These are phyloP conservation scores for Rhodotorula diobovata DNA, from an alignment of 768 basidiomycete genomes.

Conservation along the genomic window DNA sequence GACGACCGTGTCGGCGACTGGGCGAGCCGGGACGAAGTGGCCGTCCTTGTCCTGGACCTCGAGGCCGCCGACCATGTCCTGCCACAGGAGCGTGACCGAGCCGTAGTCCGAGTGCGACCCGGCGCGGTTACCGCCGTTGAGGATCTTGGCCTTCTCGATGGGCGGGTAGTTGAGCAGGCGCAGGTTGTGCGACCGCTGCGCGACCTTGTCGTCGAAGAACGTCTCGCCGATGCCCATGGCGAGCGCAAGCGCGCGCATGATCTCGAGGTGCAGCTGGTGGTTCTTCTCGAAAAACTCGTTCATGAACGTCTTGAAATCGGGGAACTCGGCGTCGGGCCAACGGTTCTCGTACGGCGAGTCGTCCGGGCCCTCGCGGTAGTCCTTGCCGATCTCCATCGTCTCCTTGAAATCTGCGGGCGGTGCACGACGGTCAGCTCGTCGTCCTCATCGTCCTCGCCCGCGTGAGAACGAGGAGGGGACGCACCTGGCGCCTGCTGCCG, in stretches of 20 bases:
- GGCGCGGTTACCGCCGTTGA: slow-evolving; percentile 69
- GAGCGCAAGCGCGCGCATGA: slow-evolving; percentile 82
- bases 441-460: fast-evolving
- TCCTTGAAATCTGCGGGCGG: slow-evolving; percentile 49
- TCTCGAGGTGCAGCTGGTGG: slow-evolving; percentile 57
- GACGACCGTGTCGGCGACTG: slow-evolving; percentile 45
- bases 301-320: slow-evolving; percentile 67
- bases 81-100: slow-evolving; percentile 55
- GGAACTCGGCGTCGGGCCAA: slow-evolving; percentile 66
- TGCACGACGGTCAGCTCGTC: neutral
- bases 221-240: slow-evolving; percentile 67
- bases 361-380: slow-evolving; percentile 56
- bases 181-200: slow-evolving; percentile 75
- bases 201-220: slow-evolving; percentile 70
- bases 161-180: slow-evolving; percentile 75
- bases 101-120: slow-evolving; percentile 65
- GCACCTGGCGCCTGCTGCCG: slow-evolving; percentile 65
- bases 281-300: slow-evolving; percentile 67
- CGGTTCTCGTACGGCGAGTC: slow-evolving; percentile 53
- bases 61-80: slow-evolving; percentile 61
- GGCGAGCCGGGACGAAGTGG: slow-evolving; percentile 42
- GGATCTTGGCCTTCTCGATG: slow-evolving; percentile 57
- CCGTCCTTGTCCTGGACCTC: slow-evolving; percentile 61
- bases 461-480: neutral
- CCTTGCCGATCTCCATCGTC: slow-evolving; percentile 81